Evolutionary conservation across 2,329 filamentous ascomycete species (phyloP).

Genomic region (Ascocoryne sarcoides): DNA sequence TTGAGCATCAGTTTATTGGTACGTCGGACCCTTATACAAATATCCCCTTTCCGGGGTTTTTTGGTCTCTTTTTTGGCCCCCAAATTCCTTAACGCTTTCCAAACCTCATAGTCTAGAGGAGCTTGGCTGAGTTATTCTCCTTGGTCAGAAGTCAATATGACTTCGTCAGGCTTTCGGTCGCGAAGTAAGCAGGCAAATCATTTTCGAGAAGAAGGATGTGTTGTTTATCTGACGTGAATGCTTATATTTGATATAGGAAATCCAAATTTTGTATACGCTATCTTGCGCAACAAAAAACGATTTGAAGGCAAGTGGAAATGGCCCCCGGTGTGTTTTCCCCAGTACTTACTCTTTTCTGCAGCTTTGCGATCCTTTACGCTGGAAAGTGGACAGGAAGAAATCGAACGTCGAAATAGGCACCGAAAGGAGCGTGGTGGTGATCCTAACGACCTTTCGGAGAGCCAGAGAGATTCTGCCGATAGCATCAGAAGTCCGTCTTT

Average conservation of each 20-base stretch:
- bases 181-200: conserved; percentile 3
- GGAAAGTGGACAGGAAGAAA: conserved; percentile 84
- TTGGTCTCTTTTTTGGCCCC: neutral
- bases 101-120: conserved; percentile 4
- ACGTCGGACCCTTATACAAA: conserved; percentile 28
- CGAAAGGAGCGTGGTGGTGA: conserved; percentile 54
- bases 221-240: neutral
- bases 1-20: conserved; percentile 82
- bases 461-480: conserved; percentile 54
- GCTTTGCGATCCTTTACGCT: conserved; percentile 80
- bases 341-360: conserved; percentile 6
- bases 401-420: conserved; percentile 67
- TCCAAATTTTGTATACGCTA: conserved; percentile 67
- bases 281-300: conserved; percentile 70
- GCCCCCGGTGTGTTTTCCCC: neutral
- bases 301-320: conserved; percentile 48
- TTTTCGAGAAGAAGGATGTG: neutral
- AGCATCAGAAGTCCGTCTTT: conserved; percentile 55
- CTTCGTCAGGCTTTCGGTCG: conserved; percentile 10
- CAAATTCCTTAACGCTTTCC: neutral
- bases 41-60: too few species aligned
- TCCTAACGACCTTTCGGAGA: conserved; percentile 33
- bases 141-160: conserved; percentile 13
- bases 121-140: conserved; percentile 7
- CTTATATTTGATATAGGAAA: conserved; percentile 45